Evolutionary conservation across 2,329 filamentous ascomycete species (phyloP).

Genomic region (Didymella exigua): DNA sequence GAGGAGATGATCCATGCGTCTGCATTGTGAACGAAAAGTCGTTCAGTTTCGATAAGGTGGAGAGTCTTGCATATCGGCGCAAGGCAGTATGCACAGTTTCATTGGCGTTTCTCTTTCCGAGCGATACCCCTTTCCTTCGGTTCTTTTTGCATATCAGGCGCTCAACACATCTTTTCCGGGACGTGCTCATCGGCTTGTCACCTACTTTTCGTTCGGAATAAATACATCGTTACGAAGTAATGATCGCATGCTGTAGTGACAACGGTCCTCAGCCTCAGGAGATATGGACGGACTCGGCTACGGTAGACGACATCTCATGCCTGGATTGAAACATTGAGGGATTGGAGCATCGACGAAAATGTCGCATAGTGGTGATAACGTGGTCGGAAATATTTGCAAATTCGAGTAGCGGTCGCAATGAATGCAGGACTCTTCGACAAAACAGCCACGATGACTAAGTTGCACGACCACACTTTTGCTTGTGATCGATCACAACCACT

Average conservation of each 20-base stretch:
- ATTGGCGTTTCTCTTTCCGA: slow-evolving; percentile 21
- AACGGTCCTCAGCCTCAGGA: not conserved
- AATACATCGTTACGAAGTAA: not conserved
- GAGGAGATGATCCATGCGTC: slow-evolving; percentile 18
- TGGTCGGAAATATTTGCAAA: not conserved
- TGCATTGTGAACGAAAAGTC: not conserved
- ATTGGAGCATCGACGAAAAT: not conserved
- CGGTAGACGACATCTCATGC: not conserved
- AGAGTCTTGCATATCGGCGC: not conserved
- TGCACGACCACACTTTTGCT: not conserved
- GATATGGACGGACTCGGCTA: not conserved
- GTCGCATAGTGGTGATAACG: not conserved
- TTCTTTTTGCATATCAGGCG: slow-evolving; percentile 14
- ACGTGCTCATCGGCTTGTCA: not conserved
- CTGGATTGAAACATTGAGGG: no score
- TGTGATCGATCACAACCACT: not conserved
- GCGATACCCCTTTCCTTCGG: slow-evolving; percentile 36
- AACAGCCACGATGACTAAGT: not conserved
- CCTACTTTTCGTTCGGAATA: not conserved
- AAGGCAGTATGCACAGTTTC: slow-evolving; percentile 16
- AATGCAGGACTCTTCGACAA: not conserved
- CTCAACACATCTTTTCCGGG: not conserved
- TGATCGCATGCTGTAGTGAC: not conserved
- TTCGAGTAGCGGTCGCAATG: not conserved
- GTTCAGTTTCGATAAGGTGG: not conserved